Evolutionary conservation across 129 eudicot species (phyloP).

Genomic region (Rutidosis leptorrhynchoides): DNA sequence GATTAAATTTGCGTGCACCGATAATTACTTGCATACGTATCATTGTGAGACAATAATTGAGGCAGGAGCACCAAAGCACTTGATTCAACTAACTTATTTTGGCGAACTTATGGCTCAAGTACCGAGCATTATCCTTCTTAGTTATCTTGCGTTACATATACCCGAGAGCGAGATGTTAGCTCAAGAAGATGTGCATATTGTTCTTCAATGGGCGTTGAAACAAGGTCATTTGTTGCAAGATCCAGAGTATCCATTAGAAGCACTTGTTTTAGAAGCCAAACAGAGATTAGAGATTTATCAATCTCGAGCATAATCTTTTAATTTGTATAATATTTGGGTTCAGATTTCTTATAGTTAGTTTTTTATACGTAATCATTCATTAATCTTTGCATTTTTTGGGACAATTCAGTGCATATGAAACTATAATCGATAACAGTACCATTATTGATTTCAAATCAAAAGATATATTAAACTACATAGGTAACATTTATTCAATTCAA

Average conservation of each 20-base stretch:
- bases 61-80: constrained; percentile 55
- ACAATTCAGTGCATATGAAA: neutral
- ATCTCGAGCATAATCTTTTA: constrained; percentile 44
- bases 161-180: constrained; percentile 66
- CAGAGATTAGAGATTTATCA: constrained; percentile 62
- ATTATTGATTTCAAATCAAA: too few species aligned
- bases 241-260: constrained; percentile 30
- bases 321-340: constrained; percentile 9
- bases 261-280: constrained; percentile 54
- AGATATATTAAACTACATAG: too few species aligned
- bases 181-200: constrained; percentile 57
- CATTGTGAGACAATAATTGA: constrained; percentile 58
- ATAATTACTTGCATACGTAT: constrained; percentile 48
- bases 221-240: constrained; percentile 53
- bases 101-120: constrained; percentile 50
- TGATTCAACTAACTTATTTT: constrained; percentile 59
- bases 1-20: constrained; percentile 55
- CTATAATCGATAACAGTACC: too few species aligned
- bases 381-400: neutral
- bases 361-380: neutral
- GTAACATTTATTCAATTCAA: too few species aligned
- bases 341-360: constrained; percentile 19
- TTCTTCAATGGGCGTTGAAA: constrained; percentile 63
- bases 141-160: constrained; percentile 57
- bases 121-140: constrained; percentile 46